A percentile compares a stretch with the other conserved stretches of the same genome.
These are phyloP conservation scores for Leptoxyphium fumago DNA, from an alignment of 2,329 filamentous ascomycete genomes.

Conservation along the genomic window DNA sequence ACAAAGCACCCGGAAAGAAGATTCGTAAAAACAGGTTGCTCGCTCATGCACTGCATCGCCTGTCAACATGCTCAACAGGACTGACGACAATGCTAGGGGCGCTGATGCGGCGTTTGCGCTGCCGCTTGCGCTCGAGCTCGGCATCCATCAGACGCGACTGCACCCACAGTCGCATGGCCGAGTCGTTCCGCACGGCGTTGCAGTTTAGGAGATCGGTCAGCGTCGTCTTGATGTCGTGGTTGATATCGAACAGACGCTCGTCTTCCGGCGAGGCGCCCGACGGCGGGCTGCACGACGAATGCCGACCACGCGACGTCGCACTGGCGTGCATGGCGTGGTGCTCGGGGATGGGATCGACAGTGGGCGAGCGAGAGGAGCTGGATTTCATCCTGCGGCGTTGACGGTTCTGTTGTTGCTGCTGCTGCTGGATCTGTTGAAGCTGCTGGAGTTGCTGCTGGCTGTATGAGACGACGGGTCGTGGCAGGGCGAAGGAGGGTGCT, in stretches of 20 bases:
- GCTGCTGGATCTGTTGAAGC: constrained; percentile 1
- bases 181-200: constrained; percentile 32
- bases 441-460: too few relatives aligned
- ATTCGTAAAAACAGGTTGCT: not conserved
- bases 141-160: constrained; percentile 39
- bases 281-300: constrained; percentile 2
- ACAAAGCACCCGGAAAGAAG: too few relatives aligned
- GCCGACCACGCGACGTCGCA: constrained; percentile 2
- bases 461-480: not conserved
- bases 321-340: not conserved
- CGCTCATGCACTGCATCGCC: not conserved
- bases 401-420: not conserved
- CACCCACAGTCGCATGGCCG: constrained; percentile 34
- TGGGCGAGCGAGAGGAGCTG: constrained; percentile 6
- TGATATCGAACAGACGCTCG: constrained; percentile 33
- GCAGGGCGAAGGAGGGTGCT: not conserved
- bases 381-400: constrained; percentile 1
- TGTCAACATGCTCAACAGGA: constrained; percentile 1
- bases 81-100: constrained; percentile 8
- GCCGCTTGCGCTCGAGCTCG: constrained; percentile 33
- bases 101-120: constrained; percentile 13
- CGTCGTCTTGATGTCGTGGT: constrained; percentile 38
- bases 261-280: constrained; percentile 26
- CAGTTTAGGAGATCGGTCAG: constrained; percentile 41
- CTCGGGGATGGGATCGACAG: constrained; percentile 5